These are phyloP conservation scores for Lipomyces yamadae DNA, from an alignment of 805 yeast genomes.

Conservation along the genomic window DNA sequence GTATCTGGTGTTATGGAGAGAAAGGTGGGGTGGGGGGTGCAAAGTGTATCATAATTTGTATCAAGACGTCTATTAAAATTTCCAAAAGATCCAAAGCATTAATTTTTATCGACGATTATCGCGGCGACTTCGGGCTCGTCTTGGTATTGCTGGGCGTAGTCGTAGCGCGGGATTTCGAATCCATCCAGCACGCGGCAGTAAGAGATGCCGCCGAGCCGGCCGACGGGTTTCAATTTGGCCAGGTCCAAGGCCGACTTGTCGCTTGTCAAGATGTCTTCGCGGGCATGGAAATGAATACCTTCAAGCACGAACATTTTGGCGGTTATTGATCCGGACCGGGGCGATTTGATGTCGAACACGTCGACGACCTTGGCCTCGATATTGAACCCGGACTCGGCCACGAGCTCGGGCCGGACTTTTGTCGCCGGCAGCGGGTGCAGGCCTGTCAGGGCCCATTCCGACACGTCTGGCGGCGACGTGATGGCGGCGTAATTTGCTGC, in stretches of 20 bases:
- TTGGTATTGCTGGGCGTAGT: conserved; percentile 41
- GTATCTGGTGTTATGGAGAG: not conserved
- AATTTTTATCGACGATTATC: not conserved
- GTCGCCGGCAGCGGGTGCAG: conserved; percentile 54
- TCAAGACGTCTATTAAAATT: too few species aligned
- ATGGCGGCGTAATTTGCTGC: conserved; percentile 61
- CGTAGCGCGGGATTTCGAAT: conserved; percentile 55
- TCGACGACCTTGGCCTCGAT: conserved; percentile 57
- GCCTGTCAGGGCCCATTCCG: conserved; percentile 58
- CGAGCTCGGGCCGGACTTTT: conserved; percentile 59
- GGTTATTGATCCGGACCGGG: conserved; percentile 40
- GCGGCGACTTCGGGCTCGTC: conserved; percentile 16
- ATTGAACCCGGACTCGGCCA: conserved; percentile 65
- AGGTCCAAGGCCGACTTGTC: conserved; percentile 51
- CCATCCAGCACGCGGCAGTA: conserved; percentile 55
- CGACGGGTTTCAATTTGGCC: conserved; percentile 57
- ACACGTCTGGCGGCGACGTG: conserved; percentile 55
- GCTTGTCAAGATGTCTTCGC: conserved; percentile 58
- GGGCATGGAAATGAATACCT: conserved; percentile 58
- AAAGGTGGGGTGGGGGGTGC: not conserved
- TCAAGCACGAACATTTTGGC: conserved; percentile 56
- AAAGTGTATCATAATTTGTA: not conserved
- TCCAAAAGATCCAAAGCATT: not conserved
- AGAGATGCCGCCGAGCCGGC: conserved; percentile 58
- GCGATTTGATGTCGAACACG: conserved; percentile 53